Conservation (phyloP, 148 eudicot species). For the Linanthus parryae region DNA sequence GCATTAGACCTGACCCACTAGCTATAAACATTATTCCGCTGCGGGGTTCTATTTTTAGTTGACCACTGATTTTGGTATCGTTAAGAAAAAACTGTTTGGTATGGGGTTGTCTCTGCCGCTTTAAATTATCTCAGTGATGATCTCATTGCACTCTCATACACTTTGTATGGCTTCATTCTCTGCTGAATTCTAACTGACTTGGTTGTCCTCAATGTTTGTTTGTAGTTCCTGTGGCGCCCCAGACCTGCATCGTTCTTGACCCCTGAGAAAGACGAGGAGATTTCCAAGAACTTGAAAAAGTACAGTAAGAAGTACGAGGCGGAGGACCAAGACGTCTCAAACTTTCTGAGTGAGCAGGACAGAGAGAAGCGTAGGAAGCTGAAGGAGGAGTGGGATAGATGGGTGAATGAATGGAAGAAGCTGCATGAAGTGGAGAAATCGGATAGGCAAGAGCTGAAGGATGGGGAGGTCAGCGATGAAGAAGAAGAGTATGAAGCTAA, state of each 20-base stretch:
- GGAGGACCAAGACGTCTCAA: conserved; percentile 82
- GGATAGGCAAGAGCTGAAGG: conserved; percentile 56
- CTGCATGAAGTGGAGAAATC: conserved; percentile 62
- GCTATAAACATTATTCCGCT: too few relatives aligned
- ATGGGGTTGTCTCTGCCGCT: too few relatives aligned
- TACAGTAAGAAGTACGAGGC: conserved; percentile 92
- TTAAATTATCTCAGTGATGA: too few relatives aligned
- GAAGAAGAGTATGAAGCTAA: conserved; percentile 91
- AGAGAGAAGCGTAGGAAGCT: conserved; percentile 72
- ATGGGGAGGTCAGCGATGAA: conserved; percentile 86
- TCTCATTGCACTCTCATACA: too few relatives aligned
- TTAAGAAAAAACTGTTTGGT: too few relatives aligned
- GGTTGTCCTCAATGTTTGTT: conserved; percentile 1
- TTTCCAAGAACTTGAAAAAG: conserved; percentile 76
- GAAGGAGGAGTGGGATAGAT: conserved; percentile 88
- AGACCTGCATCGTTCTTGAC: conserved; percentile 80
- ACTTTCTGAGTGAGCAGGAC: conserved; percentile 83
- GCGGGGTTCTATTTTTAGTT: too few relatives aligned
- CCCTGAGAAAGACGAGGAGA: conserved; percentile 90
- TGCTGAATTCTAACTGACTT: too few relatives aligned
- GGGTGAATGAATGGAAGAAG: conserved; percentile 62
- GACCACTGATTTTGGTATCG: too few relatives aligned
- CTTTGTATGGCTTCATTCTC: too few relatives aligned
- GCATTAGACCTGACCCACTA: too few relatives aligned
- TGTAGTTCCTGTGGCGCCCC: conserved; percentile 83